Base-by-base conservation (phyloP, 768 basidiomycete genomes). In the Terana coerulea region DNA sequence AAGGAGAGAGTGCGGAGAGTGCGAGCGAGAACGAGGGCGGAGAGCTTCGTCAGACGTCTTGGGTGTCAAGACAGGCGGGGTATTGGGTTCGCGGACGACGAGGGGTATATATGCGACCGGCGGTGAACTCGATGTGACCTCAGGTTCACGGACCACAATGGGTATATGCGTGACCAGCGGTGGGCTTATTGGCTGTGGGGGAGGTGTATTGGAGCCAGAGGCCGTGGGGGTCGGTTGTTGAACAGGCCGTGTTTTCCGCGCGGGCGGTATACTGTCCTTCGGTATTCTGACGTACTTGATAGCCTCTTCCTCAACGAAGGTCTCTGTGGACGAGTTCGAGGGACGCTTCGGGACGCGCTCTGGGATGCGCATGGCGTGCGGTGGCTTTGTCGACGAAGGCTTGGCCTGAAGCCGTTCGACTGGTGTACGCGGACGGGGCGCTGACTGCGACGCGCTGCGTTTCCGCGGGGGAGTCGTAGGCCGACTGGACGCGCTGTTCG, bases 331-430 rank as follows among this genome's bases (percentile, higher is more conserved):
- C 30, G 59, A 47, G 28, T 49, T 53, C 7, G 50, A 54, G 3
- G 53, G 42, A 11, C 58, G 57, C 45, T 57, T 50, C 4, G 53
- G 47, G 35, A 54, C 36, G 44, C 60, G 61, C 19, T 57, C 60
- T 37, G 59, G 56, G 3, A 49, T 44, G 22, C 42, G 44, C 19
- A 30, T 30, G 10, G 54, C 15, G 3, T 26, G 43, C 41, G 21
- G 25, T 7, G 39, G 9, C 29, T 46, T 46, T 10, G 30, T 24
- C 12, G 45, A 21, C 14, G 31, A 19, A 19, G 3, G 24, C 28
- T 17, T 46, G 45, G 29, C 28, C 19, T 21, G 45, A n/a, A 15
- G 21, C 21, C 39, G 8, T 46, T 46, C 45, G 45, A 7, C 5
- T 29, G 45, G n/a, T 19, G 45, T 31, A 17, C 45, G 45, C 19